Evolutionary conservation across 2,329 filamentous ascomycete species (phyloP), one percentile per base, ranked within the genome.

Genomic region (Alternaria gaisen): DNA sequence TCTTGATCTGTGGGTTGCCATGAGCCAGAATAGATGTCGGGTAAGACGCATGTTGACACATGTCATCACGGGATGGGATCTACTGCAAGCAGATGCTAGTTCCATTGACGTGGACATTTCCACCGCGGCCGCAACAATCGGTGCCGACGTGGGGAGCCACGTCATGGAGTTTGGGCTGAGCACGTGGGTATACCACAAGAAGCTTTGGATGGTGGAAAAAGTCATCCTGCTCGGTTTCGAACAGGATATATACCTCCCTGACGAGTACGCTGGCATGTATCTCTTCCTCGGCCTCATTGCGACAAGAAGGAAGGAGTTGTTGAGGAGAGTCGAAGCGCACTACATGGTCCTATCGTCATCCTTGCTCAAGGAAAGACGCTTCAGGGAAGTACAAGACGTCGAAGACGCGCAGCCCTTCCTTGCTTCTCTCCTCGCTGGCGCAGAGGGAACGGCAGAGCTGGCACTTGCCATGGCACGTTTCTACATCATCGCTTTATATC

Each of bases 161-260:
- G 81, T 85, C 41, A 84, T 87, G 1, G 90, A 87, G 0, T 90
- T 91, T 53, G 89, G 93, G 0, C 83, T 98, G 0, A 93, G 91
- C 1, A 93, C 91, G 4, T 99, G 95, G 95, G 87, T 90, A 0
- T 96, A 94, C 71, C 86, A 94, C 61, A 92, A 97, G 79, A 98
- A 97, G 78, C 84, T 97, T n/a, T 87, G 87, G 30, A 88, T 94
- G 72, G 92, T 97, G 85, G 90, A 94, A 74, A 91, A 89, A 83
- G 90, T 96, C 46, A 85, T 97, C 16, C 91, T 97, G 73, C 87
- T 97, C 32, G 95, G 96, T 12, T 98, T 99, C 77, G 95, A 99
- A 79, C 88, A 97, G 12, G 90, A 94, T 43, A 87, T 97, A 10
- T 98, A 98, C 78, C 89, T 94, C 54, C 85, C 88, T 0, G 91